phyloP scores from a whole-genome alignment of 2,329 filamentous ascomycete genomes.

The Neoscytalidium dimidiatum region DNA sequence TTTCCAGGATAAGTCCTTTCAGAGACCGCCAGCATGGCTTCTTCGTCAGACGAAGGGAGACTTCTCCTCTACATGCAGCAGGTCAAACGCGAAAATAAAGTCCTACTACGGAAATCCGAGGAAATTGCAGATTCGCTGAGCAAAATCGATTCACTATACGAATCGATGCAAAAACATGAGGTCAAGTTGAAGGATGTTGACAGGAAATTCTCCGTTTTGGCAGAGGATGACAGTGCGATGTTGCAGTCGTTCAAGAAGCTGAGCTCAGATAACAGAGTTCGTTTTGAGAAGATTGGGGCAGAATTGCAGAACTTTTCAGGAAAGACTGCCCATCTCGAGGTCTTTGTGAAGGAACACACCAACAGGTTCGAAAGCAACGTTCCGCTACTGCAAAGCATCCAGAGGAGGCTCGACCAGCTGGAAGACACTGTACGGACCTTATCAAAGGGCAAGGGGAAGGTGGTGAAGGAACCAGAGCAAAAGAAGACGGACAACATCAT shows the following conservation, averaged over 20 bases:
- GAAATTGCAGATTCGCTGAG: conserved; percentile 9
- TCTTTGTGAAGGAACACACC: neutral
- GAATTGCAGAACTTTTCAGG: conserved; percentile 10
- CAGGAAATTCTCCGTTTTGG: neutral
- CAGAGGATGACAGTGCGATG: neutral
- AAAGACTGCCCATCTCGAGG: conserved; percentile 18
- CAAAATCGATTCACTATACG: conserved; percentile 2
- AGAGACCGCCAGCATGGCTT: neutral
- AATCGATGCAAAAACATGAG: conserved; percentile 6
- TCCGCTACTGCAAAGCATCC: neutral
- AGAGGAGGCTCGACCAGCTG: conserved; percentile 3
- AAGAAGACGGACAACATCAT: neutral
- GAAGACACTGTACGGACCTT: neutral
- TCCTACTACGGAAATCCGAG: conserved; percentile 19
- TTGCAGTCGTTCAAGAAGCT: neutral
- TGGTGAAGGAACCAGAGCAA: neutral
- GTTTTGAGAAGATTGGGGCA: conserved; percentile 9
- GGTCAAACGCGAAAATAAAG: conserved; percentile 12
- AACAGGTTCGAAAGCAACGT: neutral
- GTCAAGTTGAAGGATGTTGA: conserved; percentile 8
- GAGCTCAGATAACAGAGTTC: neutral
- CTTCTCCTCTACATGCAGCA: conserved; percentile 4
- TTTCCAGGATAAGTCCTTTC: too few relatives aligned
- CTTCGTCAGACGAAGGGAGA: neutral
- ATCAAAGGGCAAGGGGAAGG: neutral